A percentile compares a stretch with the other conserved stretches of the same genome.
phyloP scores from a whole-genome alignment of 2,329 filamentous ascomycete species.

The Colletotrichum nymphaeae region DNA sequence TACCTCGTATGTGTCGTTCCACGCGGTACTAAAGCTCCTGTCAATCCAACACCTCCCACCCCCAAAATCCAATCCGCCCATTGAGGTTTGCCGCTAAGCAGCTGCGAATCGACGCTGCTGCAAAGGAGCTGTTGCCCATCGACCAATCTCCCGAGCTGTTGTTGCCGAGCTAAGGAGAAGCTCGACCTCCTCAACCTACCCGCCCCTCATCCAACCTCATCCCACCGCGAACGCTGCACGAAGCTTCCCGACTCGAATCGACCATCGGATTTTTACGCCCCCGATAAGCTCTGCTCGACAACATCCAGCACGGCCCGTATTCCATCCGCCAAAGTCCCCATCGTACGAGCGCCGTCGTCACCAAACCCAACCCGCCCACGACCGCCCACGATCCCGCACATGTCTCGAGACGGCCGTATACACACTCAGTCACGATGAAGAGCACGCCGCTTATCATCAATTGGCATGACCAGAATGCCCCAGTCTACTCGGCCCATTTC shows the following conservation, averaged over 20 bases:
- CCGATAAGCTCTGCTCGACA: slow-evolving; percentile 4
- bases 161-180: slow-evolving; percentile 21
- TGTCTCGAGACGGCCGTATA: slow-evolving; percentile 36
- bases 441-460: slow-evolving; percentile 95
- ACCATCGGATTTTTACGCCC: background rate
- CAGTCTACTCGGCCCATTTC: slow-evolving; percentile 97
- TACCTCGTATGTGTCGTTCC: background rate
- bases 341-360: slow-evolving; percentile 20
- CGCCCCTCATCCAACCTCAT: slow-evolving; percentile 9
- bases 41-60: background rate
- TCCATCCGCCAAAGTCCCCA: background rate
- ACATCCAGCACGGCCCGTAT: background rate
- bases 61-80: background rate
- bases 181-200: slow-evolving; percentile 14
- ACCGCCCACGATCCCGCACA: slow-evolving; percentile 18
- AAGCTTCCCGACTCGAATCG: slow-evolving; percentile 30
- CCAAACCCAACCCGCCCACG: background rate
- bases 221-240: slow-evolving; percentile 11
- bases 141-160: slow-evolving; percentile 13
- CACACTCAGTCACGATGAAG: slow-evolving; percentile 79
- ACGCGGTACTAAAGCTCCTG: background rate
- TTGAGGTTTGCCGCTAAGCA: slow-evolving; percentile 5
- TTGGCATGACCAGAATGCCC: slow-evolving; percentile 98
- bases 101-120: slow-evolving; percentile 29
- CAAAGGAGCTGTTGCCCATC: slow-evolving; percentile 22